Percentiles rank a stretch among this genome's conserved stretches.
Conservation (phyloP, 2,329 filamentous ascomycete species). For the Ophiocordyceps robertsii region DNA sequence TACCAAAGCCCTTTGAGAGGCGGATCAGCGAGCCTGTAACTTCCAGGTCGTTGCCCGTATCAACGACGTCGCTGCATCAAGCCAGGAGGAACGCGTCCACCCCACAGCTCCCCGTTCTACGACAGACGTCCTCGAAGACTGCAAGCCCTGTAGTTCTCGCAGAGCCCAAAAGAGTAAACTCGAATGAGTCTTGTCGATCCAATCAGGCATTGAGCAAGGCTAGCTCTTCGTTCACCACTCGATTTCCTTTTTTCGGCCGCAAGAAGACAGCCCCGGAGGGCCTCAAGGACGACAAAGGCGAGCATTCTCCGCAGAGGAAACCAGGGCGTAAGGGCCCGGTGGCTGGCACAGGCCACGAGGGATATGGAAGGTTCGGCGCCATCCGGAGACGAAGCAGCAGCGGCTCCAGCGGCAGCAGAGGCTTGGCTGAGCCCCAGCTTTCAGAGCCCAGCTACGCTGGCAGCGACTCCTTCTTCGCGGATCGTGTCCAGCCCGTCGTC, state of each 20-base stretch:
- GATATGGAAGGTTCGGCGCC: slow-evolving; percentile 55
- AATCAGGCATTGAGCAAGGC: slow-evolving; percentile 35
- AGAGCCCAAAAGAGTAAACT: slow-evolving; percentile 9
- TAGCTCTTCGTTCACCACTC: slow-evolving; percentile 42
- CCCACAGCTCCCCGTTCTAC: slow-evolving; percentile 14
- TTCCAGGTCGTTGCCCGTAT: slow-evolving; percentile 19
- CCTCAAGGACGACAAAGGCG: slow-evolving; percentile 37
- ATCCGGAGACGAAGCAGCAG: slow-evolving; percentile 51
- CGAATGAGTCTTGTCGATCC: slow-evolving; percentile 7
- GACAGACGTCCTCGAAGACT: slow-evolving; percentile 7
- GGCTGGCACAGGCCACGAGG: slow-evolving; percentile 90
- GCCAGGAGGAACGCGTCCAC: slow-evolving; percentile 16
- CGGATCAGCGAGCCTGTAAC: slow-evolving; percentile 26
- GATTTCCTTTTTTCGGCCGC: slow-evolving; percentile 68
- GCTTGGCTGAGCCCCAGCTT: slow-evolving; percentile 26
- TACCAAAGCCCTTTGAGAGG: slow-evolving; percentile 31
- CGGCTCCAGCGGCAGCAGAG: slow-evolving; percentile 31
- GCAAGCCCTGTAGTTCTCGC: slow-evolving; percentile 1
- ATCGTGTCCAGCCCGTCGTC: slow-evolving; percentile 52
- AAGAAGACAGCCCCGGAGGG: slow-evolving; percentile 48
- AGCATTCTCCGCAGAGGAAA: slow-evolving; percentile 10
- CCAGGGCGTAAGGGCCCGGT: slow-evolving; percentile 58
- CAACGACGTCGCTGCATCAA: slow-evolving; percentile 18
- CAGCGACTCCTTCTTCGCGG: slow-evolving; percentile 43
- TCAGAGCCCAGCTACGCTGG: slow-evolving; percentile 38